Evolutionary conservation across 1,284 basidiomycete genomes (phyloP).

Genomic region (Puccinia novopanici): DNA sequence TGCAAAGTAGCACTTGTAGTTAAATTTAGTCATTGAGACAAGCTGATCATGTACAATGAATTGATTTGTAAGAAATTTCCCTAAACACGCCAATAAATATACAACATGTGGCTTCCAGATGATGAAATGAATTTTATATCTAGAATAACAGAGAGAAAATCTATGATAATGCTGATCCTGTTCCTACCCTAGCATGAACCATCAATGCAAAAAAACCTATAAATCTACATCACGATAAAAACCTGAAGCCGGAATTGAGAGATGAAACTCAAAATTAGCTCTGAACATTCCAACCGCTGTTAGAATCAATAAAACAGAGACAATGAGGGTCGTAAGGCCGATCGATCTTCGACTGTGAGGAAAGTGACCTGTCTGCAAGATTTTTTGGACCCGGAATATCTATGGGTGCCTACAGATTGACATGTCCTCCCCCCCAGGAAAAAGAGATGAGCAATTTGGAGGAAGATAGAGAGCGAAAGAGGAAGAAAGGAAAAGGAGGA

Average conservation of each 20-base stretch:
- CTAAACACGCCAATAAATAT: no score
- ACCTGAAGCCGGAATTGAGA: no score
- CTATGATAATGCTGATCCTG: no score
- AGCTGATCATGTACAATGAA: no score
- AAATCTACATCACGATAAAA: neutral
- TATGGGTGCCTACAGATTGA: conserved; percentile 20
- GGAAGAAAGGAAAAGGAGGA: neutral
- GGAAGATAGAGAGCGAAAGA: neutral
- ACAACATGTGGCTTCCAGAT: no score
- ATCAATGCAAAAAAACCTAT: neutral
- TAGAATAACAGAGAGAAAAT: no score
- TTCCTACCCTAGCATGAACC: no score
- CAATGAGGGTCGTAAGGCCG: conserved; percentile 26
- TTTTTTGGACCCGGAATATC: conserved; percentile 41
- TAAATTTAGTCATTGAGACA: no score
- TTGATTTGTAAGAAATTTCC: no score
- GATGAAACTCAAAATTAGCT: neutral
- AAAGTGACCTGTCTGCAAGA: conserved; percentile 42
- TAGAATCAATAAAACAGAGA: conserved; percentile 13
- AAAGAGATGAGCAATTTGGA: neutral
- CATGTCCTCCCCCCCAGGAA: neutral
- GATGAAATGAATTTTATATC: no score
- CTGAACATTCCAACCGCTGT: conserved; percentile 13
- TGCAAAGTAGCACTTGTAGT: no score
- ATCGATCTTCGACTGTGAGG: conserved; percentile 34